Base-by-base conservation (phyloP, 768 basidiomycete species). In the Melanogaster broomeanus region DNA sequence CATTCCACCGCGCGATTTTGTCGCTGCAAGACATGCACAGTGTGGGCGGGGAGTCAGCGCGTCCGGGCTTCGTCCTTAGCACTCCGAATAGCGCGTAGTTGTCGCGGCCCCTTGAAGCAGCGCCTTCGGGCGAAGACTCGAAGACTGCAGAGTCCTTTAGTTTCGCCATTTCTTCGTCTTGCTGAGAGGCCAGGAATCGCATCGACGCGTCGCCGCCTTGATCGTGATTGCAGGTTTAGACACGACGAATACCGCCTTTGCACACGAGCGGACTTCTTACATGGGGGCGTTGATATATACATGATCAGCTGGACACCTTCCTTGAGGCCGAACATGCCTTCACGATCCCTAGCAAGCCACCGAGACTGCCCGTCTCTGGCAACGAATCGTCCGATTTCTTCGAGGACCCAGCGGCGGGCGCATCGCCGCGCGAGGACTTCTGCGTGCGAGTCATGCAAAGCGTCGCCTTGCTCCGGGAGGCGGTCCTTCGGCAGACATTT, bases 21-120 rank as follows among this genome's bases (percentile, higher is more conserved):
- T 98, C 95, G 58, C 89, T 92, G 70, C 95, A 98, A 0, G 93
- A 92, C 86, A 97, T 90, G 61, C 81, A 91, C 0, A 81, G 65
- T 2, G 95, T 92, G 0, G 84, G 84, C 0, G 85, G 85, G 0
- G 93, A 87, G 63, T 98, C 95, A 0, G 91, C 88, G 46, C 95
- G 83, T 3, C 93, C 96, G 6, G 95, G 95, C 63, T 98, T 98
- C 1, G 96, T 97, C 28, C 95, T 88, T 40, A 98, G 71, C 9
- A 88, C 85, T 6, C 91, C 88, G 19, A 83, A 71, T 16, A 85
- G 74, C 5, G 80, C 60, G 66, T 96, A 98, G 46, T 90, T 84
- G 60, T 90, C 83, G 18, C 95, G 78, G 4, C 95, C 95, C 49
- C 96, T 73, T 2, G 88, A 79, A 2, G 81, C 74, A 9, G 65